Evolutionary conservation across 441 rosid species (phyloP), one percentile per base, ranked within the genome.

Genomic region (Erysimum cheiri): DNA sequence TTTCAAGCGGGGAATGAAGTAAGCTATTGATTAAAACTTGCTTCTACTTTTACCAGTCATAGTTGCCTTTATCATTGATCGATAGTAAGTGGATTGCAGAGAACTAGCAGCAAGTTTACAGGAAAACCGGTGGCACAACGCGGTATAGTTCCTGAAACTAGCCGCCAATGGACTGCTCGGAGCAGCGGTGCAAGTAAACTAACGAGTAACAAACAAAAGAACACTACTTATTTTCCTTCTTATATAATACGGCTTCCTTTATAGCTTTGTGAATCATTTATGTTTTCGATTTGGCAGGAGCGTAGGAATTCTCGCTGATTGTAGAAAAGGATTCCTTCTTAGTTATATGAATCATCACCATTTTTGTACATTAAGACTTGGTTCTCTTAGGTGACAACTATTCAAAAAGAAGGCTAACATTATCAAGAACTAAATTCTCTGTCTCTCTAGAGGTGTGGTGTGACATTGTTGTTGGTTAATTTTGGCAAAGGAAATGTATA

Each of bases 1-100:
- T 73, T 87, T 73, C 90, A 77, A 80, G 83, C 80, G 82, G 89
- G 80, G 73, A 72, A 84, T 75, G 86, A 87, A 90, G 93, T 89
- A 80, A 78, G 80, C 64, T 28, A 26, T 40, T n/a, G 54, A 67
- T 43, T 17, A 19, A 58, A 32, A 8, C 43, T 6, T 53, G 0
- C 31, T 32, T 15, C 40, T 37, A 15, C 13, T 40, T 17, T 11
- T 15, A 22, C 40, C 37, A 49, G 4, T 28, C 13, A 32, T 29
- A 6, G 2, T 28, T 69, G 80, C 56, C 35, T 67, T 60, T 24
- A 82, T 59, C 37, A 57, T 76, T 70, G 37, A 50, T 37, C 73
- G 15, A 41, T 33, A 5, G 8, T 17, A 32, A 72, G 2, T 40
- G 8, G 46, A 53, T 53, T 13, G 41, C 69, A 74, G 78, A 29